Percentiles rank a stretch among this genome's conserved stretches.
Conservation (phyloP, 441 rosid genomes). For the Biscutella auriculata region DNA sequence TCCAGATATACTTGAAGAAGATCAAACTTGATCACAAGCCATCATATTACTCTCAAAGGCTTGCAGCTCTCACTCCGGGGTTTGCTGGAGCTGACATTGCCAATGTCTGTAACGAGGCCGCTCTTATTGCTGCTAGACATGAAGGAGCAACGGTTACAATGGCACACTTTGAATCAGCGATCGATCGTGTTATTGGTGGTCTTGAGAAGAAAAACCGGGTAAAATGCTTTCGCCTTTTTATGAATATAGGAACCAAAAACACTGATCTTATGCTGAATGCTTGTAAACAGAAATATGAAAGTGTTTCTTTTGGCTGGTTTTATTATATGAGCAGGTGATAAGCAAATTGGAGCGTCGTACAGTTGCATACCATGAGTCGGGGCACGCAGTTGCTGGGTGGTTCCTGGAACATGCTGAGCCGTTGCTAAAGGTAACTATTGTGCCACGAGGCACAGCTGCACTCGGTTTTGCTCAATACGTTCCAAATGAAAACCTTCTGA, state of each 20-base stretch:
- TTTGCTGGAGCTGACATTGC: slow-evolving; percentile 82
- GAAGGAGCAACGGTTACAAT: slow-evolving; percentile 34
- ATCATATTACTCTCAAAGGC: slow-evolving; percentile 54
- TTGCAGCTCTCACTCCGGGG: slow-evolving; percentile 71
- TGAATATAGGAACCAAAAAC: too few relatives aligned
- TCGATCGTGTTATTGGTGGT: slow-evolving; percentile 71
- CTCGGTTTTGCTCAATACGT: slow-evolving; percentile 74
- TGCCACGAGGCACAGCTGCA: slow-evolving; percentile 72
- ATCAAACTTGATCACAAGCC: slow-evolving; percentile 55
- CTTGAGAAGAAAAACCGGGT: slow-evolving; percentile 70
- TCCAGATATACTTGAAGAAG: slow-evolving; percentile 48
- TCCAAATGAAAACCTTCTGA: slow-evolving; percentile 66
- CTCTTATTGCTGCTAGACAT: slow-evolving; percentile 55
- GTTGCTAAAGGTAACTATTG: slow-evolving; percentile 60
- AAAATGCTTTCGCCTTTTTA: not conserved
- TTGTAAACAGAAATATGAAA: not conserved
- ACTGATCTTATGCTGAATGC: too few relatives aligned
- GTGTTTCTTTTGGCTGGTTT: too few relatives aligned
- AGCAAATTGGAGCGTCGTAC: slow-evolving; percentile 62
- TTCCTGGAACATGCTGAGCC: slow-evolving; percentile 72
- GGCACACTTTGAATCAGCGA: slow-evolving; percentile 67
- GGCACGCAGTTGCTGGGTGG: slow-evolving; percentile 71
- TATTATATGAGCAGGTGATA: slow-evolving; percentile 45
- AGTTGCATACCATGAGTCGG: slow-evolving; percentile 70
- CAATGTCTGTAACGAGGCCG: slow-evolving; percentile 68